Evolutionary conservation across 2,329 filamentous ascomycete genomes (phyloP).

Genomic region (Aspergillus udagawae): DNA sequence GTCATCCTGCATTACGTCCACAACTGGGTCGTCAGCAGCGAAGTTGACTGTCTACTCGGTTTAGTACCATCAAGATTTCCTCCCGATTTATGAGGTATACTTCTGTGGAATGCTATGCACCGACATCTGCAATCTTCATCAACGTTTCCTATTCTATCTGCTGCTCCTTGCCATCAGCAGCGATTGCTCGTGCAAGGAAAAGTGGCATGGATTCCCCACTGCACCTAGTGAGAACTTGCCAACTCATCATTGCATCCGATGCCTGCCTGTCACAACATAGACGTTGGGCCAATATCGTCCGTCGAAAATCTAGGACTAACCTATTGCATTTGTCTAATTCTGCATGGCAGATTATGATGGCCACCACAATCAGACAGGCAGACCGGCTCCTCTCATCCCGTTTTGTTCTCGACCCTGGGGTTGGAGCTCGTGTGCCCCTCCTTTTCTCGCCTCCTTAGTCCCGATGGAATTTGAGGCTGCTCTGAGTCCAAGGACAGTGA

Average conservation of each 20-base stretch:
- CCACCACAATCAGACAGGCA: not conserved
- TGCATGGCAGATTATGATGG: slow-evolving; percentile 7
- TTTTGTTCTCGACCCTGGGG: not conserved
- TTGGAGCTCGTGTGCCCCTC: not conserved
- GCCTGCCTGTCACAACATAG: slow-evolving; percentile 31
- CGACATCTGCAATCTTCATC: slow-evolving; percentile 10
- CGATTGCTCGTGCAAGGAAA: slow-evolving; percentile 22
- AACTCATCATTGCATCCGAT: slow-evolving; percentile 73
- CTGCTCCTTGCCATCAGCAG: slow-evolving; percentile 1
- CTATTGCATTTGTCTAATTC: not conserved
- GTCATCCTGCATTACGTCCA: not conserved
- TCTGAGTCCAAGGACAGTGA: not conserved
- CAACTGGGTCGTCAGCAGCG: not conserved
- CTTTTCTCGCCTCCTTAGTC: not conserved
- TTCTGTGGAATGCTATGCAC: slow-evolving; percentile 8
- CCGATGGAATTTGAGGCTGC: not conserved
- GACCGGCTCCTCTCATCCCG: not conserved
- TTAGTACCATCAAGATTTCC: not conserved
- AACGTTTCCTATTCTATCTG: slow-evolving; percentile 9
- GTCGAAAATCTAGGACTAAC: slow-evolving; percentile 8
- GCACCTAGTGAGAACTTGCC: slow-evolving; percentile 47
- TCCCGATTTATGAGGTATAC: not conserved
- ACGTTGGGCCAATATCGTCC: slow-evolving; percentile 15
- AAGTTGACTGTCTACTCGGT: not conserved
- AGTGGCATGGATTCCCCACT: slow-evolving; percentile 48